Evolutionary conservation across 495 filamentous ascomycete species (phyloP).

Genomic region (Rusavskia elegans): DNA sequence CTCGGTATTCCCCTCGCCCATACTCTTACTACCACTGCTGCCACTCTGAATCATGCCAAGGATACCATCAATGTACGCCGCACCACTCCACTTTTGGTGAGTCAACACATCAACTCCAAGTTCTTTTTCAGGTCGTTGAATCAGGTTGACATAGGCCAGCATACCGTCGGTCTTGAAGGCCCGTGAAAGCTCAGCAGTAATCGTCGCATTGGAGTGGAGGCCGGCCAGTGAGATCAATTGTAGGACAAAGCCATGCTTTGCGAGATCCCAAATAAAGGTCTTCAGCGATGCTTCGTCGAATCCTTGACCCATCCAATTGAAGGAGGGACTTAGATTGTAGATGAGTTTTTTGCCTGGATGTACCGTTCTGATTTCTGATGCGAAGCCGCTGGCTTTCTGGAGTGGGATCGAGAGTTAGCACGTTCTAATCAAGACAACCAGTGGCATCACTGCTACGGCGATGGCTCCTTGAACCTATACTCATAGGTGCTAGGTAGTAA

Average conservation of each 20-base stretch:
- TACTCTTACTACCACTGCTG: conserved; percentile 64
- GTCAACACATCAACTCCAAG: conserved; percentile 87
- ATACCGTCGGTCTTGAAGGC: conserved; percentile 83
- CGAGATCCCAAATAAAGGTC: conserved; percentile 91
- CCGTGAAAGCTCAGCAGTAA: conserved; percentile 68
- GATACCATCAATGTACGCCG: conserved; percentile 83
- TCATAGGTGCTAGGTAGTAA: no score
- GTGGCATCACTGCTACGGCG: no score
- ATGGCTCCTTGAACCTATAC: no score
- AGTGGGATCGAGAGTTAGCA: no score
- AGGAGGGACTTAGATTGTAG: conserved; percentile 89
- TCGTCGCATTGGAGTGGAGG: conserved; percentile 74
- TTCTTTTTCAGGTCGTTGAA: conserved; percentile 83
- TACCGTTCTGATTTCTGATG: conserved; percentile 47
- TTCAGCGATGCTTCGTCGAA: conserved; percentile 65
- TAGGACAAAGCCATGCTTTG: conserved; percentile 81
- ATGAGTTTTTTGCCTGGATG: conserved; percentile 75
- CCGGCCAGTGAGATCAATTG: conserved; percentile 89
- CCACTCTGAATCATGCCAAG: conserved; percentile 85
- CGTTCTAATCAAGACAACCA: no score
- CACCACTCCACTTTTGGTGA: conserved; percentile 97
- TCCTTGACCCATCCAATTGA: conserved; percentile 96
- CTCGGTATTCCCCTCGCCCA: conserved; percentile 74
- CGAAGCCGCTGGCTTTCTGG: conserved; percentile 52
- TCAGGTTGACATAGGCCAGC: conserved; percentile 83